Percentiles rank a stretch among this genome's conserved stretches.
phyloP scores from a whole-genome alignment of 345 rosid species.

The Rhodamnia argentea region DNA sequence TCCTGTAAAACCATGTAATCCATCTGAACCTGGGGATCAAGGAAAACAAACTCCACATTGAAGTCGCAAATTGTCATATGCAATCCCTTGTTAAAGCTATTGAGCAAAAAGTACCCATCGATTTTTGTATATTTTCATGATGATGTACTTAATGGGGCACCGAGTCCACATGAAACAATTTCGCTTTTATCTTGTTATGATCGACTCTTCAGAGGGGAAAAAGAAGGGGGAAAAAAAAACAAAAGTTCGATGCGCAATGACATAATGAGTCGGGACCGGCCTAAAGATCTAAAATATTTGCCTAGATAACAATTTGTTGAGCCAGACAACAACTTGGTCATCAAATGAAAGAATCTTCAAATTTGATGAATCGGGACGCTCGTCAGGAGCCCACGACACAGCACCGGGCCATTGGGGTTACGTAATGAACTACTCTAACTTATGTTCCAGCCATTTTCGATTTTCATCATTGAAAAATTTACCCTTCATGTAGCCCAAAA shows the following conservation, averaged over 20 bases:
- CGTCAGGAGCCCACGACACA: background rate
- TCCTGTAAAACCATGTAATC: background rate
- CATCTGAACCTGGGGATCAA: background rate
- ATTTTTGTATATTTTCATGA: background rate
- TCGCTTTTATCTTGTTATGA: background rate
- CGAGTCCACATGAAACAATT: background rate
- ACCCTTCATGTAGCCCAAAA: background rate
- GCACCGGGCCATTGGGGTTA: background rate
- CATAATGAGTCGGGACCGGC: background rate
- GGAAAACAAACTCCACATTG: background rate
- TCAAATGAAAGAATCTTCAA: background rate
- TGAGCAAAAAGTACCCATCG: background rate
- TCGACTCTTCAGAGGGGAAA: background rate
- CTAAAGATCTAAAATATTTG: background rate
- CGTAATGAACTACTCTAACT: background rate
- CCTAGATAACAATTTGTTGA: background rate
- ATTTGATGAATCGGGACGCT: background rate
- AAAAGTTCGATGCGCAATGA: background rate
- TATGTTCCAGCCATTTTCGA: background rate
- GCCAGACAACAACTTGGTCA: background rate
- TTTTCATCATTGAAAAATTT: background rate
- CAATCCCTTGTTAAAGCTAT: background rate
- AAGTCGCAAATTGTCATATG: background rate
- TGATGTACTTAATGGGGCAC: background rate
- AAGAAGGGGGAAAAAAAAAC: background rate